A percentile compares a stretch with the other conserved stretches of the same genome.
phyloP scores from a whole-genome alignment of 768 basidiomycete genomes.

The Steccherinum ochraceum region DNA sequence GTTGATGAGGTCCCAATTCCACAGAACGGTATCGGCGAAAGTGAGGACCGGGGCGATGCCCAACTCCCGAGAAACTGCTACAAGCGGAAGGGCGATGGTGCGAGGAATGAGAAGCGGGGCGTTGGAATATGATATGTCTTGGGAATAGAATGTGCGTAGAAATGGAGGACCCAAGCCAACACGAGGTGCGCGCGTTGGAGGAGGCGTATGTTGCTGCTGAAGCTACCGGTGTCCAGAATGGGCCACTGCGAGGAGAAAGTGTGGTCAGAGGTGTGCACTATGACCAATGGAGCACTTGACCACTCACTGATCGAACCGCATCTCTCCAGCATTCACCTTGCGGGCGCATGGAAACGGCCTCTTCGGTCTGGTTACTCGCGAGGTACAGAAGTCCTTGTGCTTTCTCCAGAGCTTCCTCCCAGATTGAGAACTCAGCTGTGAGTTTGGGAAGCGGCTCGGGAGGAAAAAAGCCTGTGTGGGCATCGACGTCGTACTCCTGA shows the following conservation, averaged over 20 bases:
- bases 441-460: constrained; percentile 52
- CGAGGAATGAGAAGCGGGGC: constrained; percentile 58
- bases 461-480: constrained; percentile 82
- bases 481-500: constrained; percentile 45
- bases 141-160: constrained; percentile 82
- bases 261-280: neutral
- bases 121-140: constrained; percentile 27
- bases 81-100: constrained; percentile 71
- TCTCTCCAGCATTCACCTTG: constrained; percentile 66
- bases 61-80: constrained; percentile 66
- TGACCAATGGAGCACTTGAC: neutral
- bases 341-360: constrained; percentile 39
- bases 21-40: constrained; percentile 93
- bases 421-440: constrained; percentile 46
- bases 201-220: constrained; percentile 49
- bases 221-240: constrained; percentile 47
- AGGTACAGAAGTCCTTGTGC: constrained; percentile 50
- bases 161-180: constrained; percentile 83
- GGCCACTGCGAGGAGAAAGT: constrained; percentile 60
- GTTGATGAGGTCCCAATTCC: constrained; percentile 74
- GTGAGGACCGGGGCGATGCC: constrained; percentile 92
- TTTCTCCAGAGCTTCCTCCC: constrained; percentile 62
- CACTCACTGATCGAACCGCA: constrained; percentile 55
- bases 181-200: constrained; percentile 86
- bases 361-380: constrained; percentile 48